phyloP scores from a whole-genome alignment of 139 green algal species.

The Coelastrella sp. region DNA sequence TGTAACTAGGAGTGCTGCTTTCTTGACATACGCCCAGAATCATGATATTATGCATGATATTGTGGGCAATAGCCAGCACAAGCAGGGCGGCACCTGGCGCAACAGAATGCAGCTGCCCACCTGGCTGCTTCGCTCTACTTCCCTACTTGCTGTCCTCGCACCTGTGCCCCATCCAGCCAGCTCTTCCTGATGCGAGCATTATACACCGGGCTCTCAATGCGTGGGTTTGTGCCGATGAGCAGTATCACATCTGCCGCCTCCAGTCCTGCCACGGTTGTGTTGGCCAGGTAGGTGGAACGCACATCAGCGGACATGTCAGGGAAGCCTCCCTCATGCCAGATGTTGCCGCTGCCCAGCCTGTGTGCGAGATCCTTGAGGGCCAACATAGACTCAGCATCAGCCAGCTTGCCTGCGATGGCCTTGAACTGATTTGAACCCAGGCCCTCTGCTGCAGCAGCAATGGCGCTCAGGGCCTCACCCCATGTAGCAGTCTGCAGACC shows the following conservation, averaged over 20 bases:
- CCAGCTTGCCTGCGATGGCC: slow-evolving; percentile 90
- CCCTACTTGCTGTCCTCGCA: slow-evolving; percentile 25
- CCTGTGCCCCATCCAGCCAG: slow-evolving; percentile 63
- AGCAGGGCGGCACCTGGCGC: too few species aligned
- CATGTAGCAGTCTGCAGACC: slow-evolving; percentile 78
- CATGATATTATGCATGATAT: too few species aligned
- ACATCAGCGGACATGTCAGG: slow-evolving; percentile 82
- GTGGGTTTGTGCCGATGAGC: slow-evolving; percentile 94
- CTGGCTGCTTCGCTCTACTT: neutral
- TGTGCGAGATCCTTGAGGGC: slow-evolving; percentile 82
- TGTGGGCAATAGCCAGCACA: too few species aligned
- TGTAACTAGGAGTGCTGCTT: too few species aligned
- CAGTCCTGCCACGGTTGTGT: slow-evolving; percentile 88
- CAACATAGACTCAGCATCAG: slow-evolving; percentile 95
- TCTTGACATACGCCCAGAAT: too few species aligned
- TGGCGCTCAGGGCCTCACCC: slow-evolving; percentile 79
- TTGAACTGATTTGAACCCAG: slow-evolving; percentile 80
- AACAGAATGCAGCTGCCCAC: too few species aligned
- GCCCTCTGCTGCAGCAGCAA: slow-evolving; percentile 59
- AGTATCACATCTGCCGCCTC: slow-evolving; percentile 94
- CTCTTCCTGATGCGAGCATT: slow-evolving; percentile 92
- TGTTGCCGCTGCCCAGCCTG: slow-evolving; percentile 81
- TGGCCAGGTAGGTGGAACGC: slow-evolving; percentile 91
- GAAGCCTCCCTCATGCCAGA: slow-evolving; percentile 70
- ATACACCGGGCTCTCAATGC: slow-evolving; percentile 94